Percentiles rank a stretch among this genome's conserved stretches.
Conservation (phyloP, 805 yeast species). For the Millerago galiae region DNA sequence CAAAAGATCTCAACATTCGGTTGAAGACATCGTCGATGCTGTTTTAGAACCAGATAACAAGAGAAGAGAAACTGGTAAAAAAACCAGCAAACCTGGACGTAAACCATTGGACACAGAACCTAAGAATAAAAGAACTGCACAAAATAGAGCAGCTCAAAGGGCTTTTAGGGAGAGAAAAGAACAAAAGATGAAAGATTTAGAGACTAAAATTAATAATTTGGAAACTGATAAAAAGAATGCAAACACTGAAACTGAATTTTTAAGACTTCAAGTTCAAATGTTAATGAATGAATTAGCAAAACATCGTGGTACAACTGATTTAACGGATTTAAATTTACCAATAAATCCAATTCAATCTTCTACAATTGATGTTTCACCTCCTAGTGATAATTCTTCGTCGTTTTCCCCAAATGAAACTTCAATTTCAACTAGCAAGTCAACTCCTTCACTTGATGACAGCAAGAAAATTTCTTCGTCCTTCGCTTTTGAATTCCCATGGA, state of each 20-base stretch:
- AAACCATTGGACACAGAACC: constrained; percentile 76
- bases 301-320: constrained; percentile 37
- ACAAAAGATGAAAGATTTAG: constrained; percentile 76
- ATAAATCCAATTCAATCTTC: neutral
- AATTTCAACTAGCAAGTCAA: constrained; percentile 3
- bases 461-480: constrained; percentile 20
- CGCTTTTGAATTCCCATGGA: constrained; percentile 54
- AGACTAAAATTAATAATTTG: constrained; percentile 63
- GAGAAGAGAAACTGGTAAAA: constrained; percentile 23
- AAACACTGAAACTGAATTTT: constrained; percentile 62
- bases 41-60: constrained; percentile 10
- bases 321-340: constrained; percentile 24
- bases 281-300: constrained; percentile 65
- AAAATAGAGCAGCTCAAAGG: constrained; percentile 96
- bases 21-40: neutral
- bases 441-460: constrained; percentile 3
- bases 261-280: constrained; percentile 69
- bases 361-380: constrained; percentile 3
- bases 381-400: constrained; percentile 13
- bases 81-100: constrained; percentile 61
- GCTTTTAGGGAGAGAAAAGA: constrained; percentile 96
- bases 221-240: constrained; percentile 69
- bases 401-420: constrained; percentile 14
- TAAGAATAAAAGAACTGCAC: constrained; percentile 87
- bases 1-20: constrained; percentile 5